Evolutionary conservation across 306 rosid species (phyloP).

Genomic region (Glycyrrhiza uralensis): DNA sequence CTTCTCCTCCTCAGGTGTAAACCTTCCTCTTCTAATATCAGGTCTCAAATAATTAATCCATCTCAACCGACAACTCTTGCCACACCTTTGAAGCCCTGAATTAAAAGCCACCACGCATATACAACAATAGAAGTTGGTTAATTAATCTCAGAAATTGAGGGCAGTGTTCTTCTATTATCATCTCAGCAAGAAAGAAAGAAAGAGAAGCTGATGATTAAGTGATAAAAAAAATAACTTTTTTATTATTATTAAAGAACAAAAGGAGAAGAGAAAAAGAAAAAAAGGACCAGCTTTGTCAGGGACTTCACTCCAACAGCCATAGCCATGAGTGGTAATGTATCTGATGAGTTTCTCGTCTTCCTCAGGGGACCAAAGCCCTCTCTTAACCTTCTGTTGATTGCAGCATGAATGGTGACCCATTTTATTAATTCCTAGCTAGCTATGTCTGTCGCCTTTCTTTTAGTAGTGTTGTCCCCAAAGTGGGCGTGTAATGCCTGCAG

Average conservation of each 20-base stretch:
- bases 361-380: conserved; percentile 98
- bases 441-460: background rate
- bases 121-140: background rate
- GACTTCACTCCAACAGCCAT: conserved; percentile 98
- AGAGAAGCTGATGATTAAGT: background rate
- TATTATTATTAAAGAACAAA: too few species aligned
- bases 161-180: too few species aligned
- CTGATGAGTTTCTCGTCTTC: conserved; percentile 91
- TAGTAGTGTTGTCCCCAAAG: conserved; percentile 14
- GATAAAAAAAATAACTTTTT: too few species aligned
- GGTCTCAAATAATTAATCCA: conserved; percentile 99
- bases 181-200: background rate
- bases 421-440: background rate
- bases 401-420: conserved; percentile 99
- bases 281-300: conserved; percentile 85
- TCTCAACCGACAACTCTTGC: conserved; percentile 90
- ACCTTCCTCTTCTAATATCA: conserved; percentile 95
- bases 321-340: conserved; percentile 85
- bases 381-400: conserved; percentile 95
- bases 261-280: background rate
- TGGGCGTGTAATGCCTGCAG: conserved; percentile 19
- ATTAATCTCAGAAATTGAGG: too few species aligned
- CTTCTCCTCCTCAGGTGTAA: conserved; percentile 91
- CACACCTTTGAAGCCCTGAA: conserved; percentile 96
- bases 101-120: too few species aligned